phyloP scores from a whole-genome alignment of 2,329 filamentous ascomycete genomes.

The Trichoderma koningii region DNA sequence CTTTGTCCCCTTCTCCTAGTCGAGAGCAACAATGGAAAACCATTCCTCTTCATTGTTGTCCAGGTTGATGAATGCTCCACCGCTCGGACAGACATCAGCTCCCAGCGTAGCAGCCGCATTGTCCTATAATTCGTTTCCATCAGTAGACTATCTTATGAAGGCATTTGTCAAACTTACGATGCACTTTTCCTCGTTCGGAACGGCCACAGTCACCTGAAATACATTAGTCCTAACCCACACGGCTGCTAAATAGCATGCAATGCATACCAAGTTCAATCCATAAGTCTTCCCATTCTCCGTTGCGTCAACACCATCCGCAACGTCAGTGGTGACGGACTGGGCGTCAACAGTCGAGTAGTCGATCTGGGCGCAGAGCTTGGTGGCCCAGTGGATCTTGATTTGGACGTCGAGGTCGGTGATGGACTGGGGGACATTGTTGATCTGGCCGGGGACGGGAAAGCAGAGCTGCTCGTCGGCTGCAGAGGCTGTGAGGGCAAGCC shows the following conservation, averaged over 20 bases:
- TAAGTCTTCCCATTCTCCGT: neutral
- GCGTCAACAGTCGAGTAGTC: neutral
- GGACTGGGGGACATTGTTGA: neutral
- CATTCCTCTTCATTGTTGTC: neutral
- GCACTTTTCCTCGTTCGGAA: neutral
- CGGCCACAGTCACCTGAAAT: neutral
- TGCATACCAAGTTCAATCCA: neutral
- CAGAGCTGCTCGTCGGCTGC: neutral
- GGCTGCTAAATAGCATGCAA: neutral
- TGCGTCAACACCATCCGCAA: neutral
- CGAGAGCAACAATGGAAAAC: neutral
- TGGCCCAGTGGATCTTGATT: conserved; percentile 5
- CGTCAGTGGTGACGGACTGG: neutral
- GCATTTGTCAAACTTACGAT: neutral
- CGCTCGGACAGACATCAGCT: conserved; percentile 4
- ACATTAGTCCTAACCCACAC: neutral
- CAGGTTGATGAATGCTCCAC: neutral
- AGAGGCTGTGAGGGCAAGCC: neutral
- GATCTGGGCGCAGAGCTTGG: neutral
- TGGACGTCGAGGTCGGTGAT: neutral
- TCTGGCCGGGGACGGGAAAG: neutral
- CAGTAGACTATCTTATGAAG: neutral
- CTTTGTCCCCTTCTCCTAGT: neutral
- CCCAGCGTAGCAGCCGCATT: neutral
- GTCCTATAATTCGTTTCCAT: neutral